A percentile compares a stretch with the other conserved stretches of the same genome.
Evolutionary conservation across 2,329 filamentous ascomycete species (phyloP).

Genomic region (Neobulgaria alba): DNA sequence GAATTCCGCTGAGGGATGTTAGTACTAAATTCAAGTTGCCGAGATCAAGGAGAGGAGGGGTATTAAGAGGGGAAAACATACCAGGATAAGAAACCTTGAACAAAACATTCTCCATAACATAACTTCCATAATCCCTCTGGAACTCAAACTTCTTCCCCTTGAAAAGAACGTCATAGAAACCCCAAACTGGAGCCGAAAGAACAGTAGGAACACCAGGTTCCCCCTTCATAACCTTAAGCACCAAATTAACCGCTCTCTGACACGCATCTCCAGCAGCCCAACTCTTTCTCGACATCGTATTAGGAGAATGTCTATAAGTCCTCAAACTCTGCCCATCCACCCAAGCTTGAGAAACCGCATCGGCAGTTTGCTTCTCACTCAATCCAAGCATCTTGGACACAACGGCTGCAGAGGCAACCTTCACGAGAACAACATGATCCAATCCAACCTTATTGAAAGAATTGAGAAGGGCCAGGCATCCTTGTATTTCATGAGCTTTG

Average conservation of each 20-base stretch:
- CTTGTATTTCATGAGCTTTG: conserved; percentile 98
- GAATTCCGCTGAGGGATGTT: conserved; percentile 91
- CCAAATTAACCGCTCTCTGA: conserved; percentile 87
- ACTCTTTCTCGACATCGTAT: conserved; percentile 99
- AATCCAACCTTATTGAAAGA: conserved; percentile 98
- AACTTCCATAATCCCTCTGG: conserved; percentile 92
- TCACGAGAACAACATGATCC: conserved; percentile 96
- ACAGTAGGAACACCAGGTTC: conserved; percentile 89
- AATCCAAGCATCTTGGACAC: conserved; percentile 93
- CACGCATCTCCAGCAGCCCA: conserved; percentile 98
- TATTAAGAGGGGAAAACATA: conserved; percentile 34
- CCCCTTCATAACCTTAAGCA: conserved; percentile 83
- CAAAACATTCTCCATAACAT: conserved; percentile 99
- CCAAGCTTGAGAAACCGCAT: conserved; percentile 94
- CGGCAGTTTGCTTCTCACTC: conserved; percentile 81
- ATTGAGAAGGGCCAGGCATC: conserved; percentile 92
- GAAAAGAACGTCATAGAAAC: conserved; percentile 98
- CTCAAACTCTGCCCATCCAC: conserved; percentile 93
- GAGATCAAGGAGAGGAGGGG: not conserved
- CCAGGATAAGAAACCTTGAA: conserved; percentile 99
- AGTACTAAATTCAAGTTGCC: no score
- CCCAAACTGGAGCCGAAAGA: conserved; percentile 86
- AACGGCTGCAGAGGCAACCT: conserved; percentile 90
- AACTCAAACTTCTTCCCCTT: conserved; percentile 93
- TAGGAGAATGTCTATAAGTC: conserved; percentile 94